Base-by-base conservation (phyloP, 441 rosid genomes). In the Pelargonium australe region DNA sequence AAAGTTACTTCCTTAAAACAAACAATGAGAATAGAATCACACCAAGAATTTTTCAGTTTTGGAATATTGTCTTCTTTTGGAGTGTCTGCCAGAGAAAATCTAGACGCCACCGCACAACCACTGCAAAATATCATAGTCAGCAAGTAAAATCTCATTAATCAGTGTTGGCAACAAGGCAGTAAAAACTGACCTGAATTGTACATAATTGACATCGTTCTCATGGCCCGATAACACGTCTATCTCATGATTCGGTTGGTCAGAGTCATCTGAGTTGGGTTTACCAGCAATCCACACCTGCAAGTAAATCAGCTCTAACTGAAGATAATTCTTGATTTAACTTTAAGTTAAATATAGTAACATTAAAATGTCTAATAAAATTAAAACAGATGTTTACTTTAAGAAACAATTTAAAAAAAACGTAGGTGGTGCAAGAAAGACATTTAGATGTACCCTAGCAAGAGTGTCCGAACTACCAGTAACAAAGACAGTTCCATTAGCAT, bases 391-490 rank as follows among this genome's bases (percentile, higher is more conserved):
- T 12, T 61, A 25, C 40, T 1, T 3, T 61, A 61, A 23, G 37
- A 61, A 61, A 61, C 64, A 61, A 61, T 5, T 25, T 61, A 23
- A 61, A 20, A 34, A 1, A 12, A 20, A 23, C 40, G 28, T 10
- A 10, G 14, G 25, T 61, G 64, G 64, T 23, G 14, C 28, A 55
- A 72, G 20, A 71, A 14, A 68, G 68, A 69, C 17, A 75, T 70
- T 40, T 19, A 68, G 76, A 84, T 77, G 78, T 86, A 89, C 99
- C 96, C 98, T 85, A 31, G 99, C 98, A 76, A 86, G 88, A 75
- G 87, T 89, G 82, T 96, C 99, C 20, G 99, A 91, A 85, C 99
- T 96, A 70, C 99, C 98, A 64, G 99, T 89, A 82, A 96, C 98
- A 78, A 96, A 96, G 67, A 89, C 92, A 72, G 95, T 84, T 80